phyloP scores from a whole-genome alignment of 2,329 filamentous ascomycete species.

The Amauroascus verrucosus region DNA sequence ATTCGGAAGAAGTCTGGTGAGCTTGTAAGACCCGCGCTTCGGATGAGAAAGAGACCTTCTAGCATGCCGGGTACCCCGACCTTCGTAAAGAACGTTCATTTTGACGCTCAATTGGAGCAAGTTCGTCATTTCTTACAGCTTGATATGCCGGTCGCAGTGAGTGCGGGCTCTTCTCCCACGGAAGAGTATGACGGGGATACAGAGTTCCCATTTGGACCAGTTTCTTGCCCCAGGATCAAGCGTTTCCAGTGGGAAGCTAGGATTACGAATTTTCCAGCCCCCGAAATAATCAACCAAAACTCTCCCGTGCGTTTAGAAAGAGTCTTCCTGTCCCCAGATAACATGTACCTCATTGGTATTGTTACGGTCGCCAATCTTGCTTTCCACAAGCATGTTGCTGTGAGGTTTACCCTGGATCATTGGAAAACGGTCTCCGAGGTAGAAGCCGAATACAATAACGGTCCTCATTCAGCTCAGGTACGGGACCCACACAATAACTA shows the following conservation, averaged over 20 bases:
- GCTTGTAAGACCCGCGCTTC: constrained; percentile 81
- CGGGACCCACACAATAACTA: constrained; percentile 47
- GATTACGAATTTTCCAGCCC: constrained; percentile 69
- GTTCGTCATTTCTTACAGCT: constrained; percentile 92
- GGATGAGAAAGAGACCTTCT: constrained; percentile 69
- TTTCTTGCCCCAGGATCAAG: constrained; percentile 36
- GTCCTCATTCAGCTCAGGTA: constrained; percentile 57
- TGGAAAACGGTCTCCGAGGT: constrained; percentile 99
- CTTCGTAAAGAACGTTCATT: constrained; percentile 95
- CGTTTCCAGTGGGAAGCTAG: constrained; percentile 78
- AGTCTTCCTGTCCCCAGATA: constrained; percentile 77
- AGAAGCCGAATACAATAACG: constrained; percentile 72
- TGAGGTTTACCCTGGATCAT: constrained; percentile 90
- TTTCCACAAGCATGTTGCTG: constrained; percentile 81
- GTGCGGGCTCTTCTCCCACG: constrained; percentile 81
- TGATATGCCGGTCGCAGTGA: constrained; percentile 90
- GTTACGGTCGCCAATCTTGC: constrained; percentile 79
- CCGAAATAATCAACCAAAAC: constrained; percentile 40
- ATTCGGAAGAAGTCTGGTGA: constrained; percentile 97
- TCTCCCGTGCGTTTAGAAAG: constrained; percentile 70
- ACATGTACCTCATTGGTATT: constrained; percentile 73
- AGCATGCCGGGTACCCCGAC: constrained; percentile 97
- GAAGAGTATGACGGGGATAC: constrained; percentile 77
- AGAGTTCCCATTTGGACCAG: constrained; percentile 73
- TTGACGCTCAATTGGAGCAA: constrained; percentile 91